These are phyloP conservation scores for Dictyostelium discoideum DNA, from an alignment of 78 protist species.

Conservation along the genomic window DNA sequence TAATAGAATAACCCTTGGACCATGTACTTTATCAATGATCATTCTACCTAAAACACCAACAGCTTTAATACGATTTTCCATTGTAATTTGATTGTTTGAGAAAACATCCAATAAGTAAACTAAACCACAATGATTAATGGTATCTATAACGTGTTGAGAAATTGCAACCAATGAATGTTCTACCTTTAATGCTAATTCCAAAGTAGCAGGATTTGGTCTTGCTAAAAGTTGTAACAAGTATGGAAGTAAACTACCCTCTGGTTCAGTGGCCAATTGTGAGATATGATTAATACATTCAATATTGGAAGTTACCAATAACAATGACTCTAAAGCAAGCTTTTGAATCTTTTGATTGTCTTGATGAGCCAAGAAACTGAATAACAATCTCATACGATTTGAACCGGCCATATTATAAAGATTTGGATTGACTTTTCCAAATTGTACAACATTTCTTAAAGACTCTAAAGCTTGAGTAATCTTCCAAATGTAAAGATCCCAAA, in stretches of 20 bases:
- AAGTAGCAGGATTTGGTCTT: background rate
- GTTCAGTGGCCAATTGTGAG: conserved; percentile 16
- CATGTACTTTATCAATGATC: conserved; percentile 80
- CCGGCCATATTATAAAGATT: background rate
- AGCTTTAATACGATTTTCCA: conserved; percentile 27
- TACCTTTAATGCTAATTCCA: conserved; percentile 8
- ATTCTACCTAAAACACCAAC: conserved; percentile 53
- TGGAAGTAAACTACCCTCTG: conserved; percentile 11
- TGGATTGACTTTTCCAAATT: conserved; percentile 39
- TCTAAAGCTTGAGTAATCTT: background rate
- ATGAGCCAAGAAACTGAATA: conserved; percentile 35
- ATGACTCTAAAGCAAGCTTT: background rate
- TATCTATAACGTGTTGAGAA: conserved; percentile 51
- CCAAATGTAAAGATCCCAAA: conserved; percentile 9
- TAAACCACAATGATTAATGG: conserved; percentile 65
- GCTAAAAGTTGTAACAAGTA: conserved; percentile 27
- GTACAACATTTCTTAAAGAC: conserved; percentile 49
- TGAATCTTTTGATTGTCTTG: conserved; percentile 25
- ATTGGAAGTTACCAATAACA: conserved; percentile 49
- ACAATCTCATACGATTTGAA: background rate
- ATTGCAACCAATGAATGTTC: conserved; percentile 21
- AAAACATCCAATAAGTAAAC: conserved; percentile 63
- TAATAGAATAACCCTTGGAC: conserved; percentile 39
- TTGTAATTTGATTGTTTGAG: conserved; percentile 26
- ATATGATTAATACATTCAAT: conserved; percentile 75